Percentiles rank a stretch among this genome's conserved stretches.
Evolutionary conservation across 2,329 filamentous ascomycete species (phyloP).

Genomic region (Emergomyces africanus): DNA sequence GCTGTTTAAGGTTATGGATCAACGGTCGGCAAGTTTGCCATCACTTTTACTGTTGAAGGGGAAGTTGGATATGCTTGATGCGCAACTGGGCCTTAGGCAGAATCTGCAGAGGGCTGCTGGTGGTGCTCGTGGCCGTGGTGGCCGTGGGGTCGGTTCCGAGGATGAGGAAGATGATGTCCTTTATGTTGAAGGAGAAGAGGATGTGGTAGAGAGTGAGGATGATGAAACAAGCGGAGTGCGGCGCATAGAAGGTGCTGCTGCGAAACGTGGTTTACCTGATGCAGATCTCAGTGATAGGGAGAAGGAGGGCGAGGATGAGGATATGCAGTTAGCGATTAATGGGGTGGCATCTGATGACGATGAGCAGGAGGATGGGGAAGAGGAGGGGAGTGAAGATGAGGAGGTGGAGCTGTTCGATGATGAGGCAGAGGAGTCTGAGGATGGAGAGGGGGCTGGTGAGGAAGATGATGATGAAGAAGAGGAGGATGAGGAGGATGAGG

Average conservation of each 20-base stretch:
- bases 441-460: constrained; percentile 32
- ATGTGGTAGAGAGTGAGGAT: constrained; percentile 36
- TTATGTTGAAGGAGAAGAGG: constrained; percentile 73
- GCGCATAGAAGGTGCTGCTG: constrained; percentile 18
- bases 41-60: constrained; percentile 82
- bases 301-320: constrained; percentile 48
- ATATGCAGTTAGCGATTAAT: constrained; percentile 43
- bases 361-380: constrained; percentile 28
- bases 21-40: constrained; percentile 69
- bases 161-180: constrained; percentile 63
- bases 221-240: constrained; percentile 32
- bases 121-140: constrained; percentile 38
- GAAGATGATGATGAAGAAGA: constrained; percentile 41
- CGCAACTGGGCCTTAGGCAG: constrained; percentile 71
- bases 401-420: constrained; percentile 32
- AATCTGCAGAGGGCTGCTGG: constrained; percentile 45
- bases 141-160: constrained; percentile 22
- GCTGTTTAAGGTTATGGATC: constrained; percentile 75
- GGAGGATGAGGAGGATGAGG: constrained; percentile 51
- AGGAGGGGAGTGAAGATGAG: constrained; percentile 33
- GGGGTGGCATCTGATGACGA: constrained; percentile 30
- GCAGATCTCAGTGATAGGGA: constrained; percentile 35
- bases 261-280: constrained; percentile 1
- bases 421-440: constrained; percentile 31
- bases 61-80: constrained; percentile 85